phyloP scores from a whole-genome alignment of 768 basidiomycete genomes.

The Lactifluus pinguis region DNA sequence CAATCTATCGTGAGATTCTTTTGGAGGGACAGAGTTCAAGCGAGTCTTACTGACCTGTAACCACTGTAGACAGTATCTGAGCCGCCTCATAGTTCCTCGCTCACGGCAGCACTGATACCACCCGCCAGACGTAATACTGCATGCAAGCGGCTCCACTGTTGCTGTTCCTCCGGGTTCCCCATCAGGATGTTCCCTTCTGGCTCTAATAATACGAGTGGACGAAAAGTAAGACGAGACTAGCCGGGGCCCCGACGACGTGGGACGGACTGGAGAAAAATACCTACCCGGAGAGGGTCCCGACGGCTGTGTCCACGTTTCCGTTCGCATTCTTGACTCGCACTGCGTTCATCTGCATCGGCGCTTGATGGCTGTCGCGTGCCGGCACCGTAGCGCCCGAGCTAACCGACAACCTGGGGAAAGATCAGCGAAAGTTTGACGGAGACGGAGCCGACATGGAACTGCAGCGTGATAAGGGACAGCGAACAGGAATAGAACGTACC shows the following conservation, averaged over 20 bases:
- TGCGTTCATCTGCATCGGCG: constrained; percentile 5
- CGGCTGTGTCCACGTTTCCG: constrained; percentile 10
- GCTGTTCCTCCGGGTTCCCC: constrained; percentile 26
- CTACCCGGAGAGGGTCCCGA: constrained; percentile 4
- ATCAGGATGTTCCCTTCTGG: background rate
- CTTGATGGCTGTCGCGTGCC: constrained; percentile 5
- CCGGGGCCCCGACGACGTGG: background rate
- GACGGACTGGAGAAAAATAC: background rate
- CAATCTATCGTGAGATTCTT: background rate
- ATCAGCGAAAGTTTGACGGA: background rate
- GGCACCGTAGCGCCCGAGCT: constrained; percentile 15
- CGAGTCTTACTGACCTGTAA: constrained; percentile 49
- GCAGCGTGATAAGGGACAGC: background rate
- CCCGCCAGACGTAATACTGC: constrained; percentile 78
- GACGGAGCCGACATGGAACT: background rate
- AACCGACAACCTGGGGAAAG: background rate
- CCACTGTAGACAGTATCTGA: constrained; percentile 85
- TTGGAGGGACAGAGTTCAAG: background rate
- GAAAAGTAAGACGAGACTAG: background rate
- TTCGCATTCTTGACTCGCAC: constrained; percentile 2
- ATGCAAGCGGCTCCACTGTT: constrained; percentile 76
- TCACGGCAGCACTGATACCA: constrained; percentile 78
- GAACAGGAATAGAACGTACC: constrained; percentile 35
- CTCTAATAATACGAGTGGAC: background rate
- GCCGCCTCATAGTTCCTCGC: constrained; percentile 84